Evolutionary conservation across 768 basidiomycete species (phyloP), one percentile per base, ranked within the genome.

Genomic region (Sarcodon aspratus): DNA sequence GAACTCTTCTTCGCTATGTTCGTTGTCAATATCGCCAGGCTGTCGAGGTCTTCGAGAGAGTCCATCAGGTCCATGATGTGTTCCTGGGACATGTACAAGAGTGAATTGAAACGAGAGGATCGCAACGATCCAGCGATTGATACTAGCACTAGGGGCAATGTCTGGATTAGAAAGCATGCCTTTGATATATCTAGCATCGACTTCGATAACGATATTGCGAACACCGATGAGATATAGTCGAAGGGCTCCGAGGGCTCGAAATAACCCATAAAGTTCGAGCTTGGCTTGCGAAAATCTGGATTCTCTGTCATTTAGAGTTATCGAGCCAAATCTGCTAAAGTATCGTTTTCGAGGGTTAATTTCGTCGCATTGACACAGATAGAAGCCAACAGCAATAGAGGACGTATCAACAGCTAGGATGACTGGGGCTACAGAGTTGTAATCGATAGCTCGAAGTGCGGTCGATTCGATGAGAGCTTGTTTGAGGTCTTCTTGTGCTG

Each of bases 281-380:
- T 32, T 27, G 21, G 21, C 21, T 27, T 27, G 21, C 21, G 21
- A 27, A 27, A 27, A 27, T 27, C 21, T 27, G 7, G 44, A 15
- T 40, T 58, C 58, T 0, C 49, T 27, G 3, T 55, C 58, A 33
- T 65, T 66, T 11, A 69, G 54, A 0, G 63, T 55, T 0, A 73
- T 66, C 0, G 65, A 72, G 0, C 66, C 59, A 33, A 69, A 74
- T 0, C 57, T 52, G 0, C 60, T 57, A 17, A 62, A 66, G 12
- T 59, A 54, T 0, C 55, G 46, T 33, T 50, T 48, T 0, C 56
- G 47, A 9, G 59, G 48, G 0, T 48, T 21, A 6, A 5, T 27
- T 5, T 27, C 5, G 5, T 57, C 48, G 5, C 54, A 10, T 31
- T 68, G 64, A 8, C 12, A 40, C 0, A 68, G 51, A 10, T 61